A percentile compares a stretch with the other conserved stretches of the same genome.
These are phyloP conservation scores for Cercospora sesami DNA, from an alignment of 2,329 filamentous ascomycete genomes.

Conservation along the genomic window DNA sequence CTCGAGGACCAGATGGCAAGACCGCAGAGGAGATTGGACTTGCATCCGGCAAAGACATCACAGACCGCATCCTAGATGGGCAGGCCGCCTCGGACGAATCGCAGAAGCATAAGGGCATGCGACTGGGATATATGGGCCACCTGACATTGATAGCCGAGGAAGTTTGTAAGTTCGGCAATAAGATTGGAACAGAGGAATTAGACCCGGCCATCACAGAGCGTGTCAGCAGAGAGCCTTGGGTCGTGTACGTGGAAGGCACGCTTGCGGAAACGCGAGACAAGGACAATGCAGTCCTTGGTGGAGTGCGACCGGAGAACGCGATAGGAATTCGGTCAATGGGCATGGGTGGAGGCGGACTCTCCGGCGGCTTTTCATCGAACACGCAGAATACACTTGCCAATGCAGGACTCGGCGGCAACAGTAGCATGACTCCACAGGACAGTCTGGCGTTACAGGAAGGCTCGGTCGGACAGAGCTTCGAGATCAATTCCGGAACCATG, in stretches of 20 bases:
- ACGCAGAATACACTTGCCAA: conserved; percentile 66
- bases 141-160: conserved; percentile 96
- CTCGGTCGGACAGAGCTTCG: conserved; percentile 38
- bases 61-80: conserved; percentile 86
- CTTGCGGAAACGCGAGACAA: conserved; percentile 90
- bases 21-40: conserved; percentile 31
- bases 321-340: conserved; percentile 66
- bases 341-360: conserved; percentile 42
- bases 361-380: conserved; percentile 53
- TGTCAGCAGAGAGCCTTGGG: conserved; percentile 87
- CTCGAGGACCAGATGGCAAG: conserved; percentile 27
- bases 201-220: conserved; percentile 82
- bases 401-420: conserved; percentile 69
- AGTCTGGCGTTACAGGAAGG: conserved; percentile 38
- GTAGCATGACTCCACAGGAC: conserved; percentile 33
- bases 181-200: conserved; percentile 83
- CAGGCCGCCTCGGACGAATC: conserved; percentile 84
- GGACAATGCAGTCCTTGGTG: conserved; percentile 96
- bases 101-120: conserved; percentile 78
- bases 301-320: conserved; percentile 86
- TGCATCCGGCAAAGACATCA: conserved; percentile 76
- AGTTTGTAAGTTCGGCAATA: conserved; percentile 96
- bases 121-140: conserved; percentile 98
- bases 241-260: conserved; percentile 89
- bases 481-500: conserved; percentile 39